These are phyloP conservation scores for Symbiodinium pilosum DNA, from an alignment of 73 alveolate genomes.

Conservation along the genomic window DNA sequence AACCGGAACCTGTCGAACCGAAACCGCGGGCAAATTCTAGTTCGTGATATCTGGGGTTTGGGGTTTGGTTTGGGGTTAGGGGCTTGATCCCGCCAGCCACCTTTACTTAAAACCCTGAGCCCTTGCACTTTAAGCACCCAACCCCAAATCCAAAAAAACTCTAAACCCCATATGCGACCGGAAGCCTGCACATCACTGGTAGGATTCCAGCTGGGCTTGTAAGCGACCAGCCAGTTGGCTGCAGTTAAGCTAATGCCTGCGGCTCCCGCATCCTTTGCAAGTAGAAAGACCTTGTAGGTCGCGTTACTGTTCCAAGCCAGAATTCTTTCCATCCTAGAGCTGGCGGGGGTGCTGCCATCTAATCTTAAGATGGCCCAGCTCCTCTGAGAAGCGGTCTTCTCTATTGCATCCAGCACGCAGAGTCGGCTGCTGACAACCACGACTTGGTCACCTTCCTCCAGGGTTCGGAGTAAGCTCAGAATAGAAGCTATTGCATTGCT, in stretches of 20 bases:
- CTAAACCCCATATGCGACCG: not conserved
- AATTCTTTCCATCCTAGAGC: not conserved
- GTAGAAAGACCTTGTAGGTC: not conserved
- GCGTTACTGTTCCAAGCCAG: not conserved
- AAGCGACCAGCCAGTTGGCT: not conserved
- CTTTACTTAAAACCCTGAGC: too few relatives aligned
- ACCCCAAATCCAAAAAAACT: not conserved
- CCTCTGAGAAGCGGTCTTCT: not conserved
- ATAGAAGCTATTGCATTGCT: too few relatives aligned
- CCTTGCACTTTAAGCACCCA: not conserved
- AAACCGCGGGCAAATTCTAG: not conserved
- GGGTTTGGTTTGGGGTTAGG: not conserved
- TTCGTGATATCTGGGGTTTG: not conserved
- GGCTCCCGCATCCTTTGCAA: not conserved
- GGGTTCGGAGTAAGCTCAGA: not conserved
- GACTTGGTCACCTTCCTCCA: conserved; percentile 2
- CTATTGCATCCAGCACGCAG: not conserved
- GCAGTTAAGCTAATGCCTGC: not conserved
- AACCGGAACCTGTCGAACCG: not conserved
- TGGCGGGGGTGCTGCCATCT: not conserved
- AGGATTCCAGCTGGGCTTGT: conserved; percentile 1
- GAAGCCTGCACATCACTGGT: not conserved
- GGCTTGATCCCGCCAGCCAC: not conserved
- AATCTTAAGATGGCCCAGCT: not conserved
- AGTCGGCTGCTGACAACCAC: not conserved